Evolutionary conservation across 2,329 filamentous ascomycete genomes (phyloP).

Genomic region (Byssothecium circinans): DNA sequence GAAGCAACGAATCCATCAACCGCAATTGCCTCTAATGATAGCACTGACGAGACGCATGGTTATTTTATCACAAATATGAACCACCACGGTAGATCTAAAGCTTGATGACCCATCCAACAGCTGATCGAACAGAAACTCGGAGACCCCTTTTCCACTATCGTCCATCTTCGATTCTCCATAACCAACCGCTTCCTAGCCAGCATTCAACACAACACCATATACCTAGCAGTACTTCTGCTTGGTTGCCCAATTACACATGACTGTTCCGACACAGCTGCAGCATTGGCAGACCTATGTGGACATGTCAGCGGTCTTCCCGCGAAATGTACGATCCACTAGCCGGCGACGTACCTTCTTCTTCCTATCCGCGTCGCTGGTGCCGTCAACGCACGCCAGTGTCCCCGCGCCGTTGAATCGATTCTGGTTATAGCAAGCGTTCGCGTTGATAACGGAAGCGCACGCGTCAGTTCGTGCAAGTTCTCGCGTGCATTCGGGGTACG

Average conservation of each 20-base stretch:
- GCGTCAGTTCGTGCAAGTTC: slow-evolving; percentile 29
- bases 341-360: slow-evolving; percentile 22
- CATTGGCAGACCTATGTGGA: slow-evolving; percentile 31
- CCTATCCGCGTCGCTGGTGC: slow-evolving; percentile 22
- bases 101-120: too few relatives aligned
- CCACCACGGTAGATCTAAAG: too few relatives aligned
- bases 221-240: slow-evolving; percentile 22
- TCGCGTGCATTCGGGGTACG: slow-evolving; percentile 25
- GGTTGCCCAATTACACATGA: slow-evolving; percentile 34
- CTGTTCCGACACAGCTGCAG: slow-evolving; percentile 32
- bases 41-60: too few relatives aligned
- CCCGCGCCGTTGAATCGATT: slow-evolving; percentile 23
- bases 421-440: slow-evolving; percentile 38
- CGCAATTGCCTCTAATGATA: too few relatives aligned
- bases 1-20: too few relatives aligned
- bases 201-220: background rate
- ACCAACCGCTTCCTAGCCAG: too few relatives aligned
- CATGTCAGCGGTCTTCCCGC: background rate
- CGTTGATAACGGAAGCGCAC: slow-evolving; percentile 34
- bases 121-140: too few relatives aligned
- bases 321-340: background rate
- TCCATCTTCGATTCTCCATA: too few relatives aligned
- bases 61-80: too few relatives aligned
- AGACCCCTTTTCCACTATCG: too few relatives aligned
- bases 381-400: slow-evolving; percentile 32